Base-by-base conservation (phyloP, 2,329 filamentous ascomycete genomes). In the Sphaerulina populicola region DNA sequence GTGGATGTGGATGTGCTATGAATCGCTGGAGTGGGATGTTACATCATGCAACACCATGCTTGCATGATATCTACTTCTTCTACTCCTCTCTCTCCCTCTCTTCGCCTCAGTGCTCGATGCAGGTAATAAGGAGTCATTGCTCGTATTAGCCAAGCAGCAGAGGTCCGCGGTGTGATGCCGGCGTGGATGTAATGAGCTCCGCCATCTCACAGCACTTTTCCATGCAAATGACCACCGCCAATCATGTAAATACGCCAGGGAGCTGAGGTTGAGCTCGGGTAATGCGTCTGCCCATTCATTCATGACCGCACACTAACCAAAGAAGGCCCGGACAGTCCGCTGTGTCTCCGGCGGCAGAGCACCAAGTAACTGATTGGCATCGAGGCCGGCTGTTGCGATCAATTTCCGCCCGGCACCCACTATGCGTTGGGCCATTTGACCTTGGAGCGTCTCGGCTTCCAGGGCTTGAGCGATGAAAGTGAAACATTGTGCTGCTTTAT, bases 361-460 rank as follows among this genome's bases (percentile, higher is more conserved):
- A 54, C 82, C 79, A 49, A 95, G 75, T 45, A 94, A 74, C 59
- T 86, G 83, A 54, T 82, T 81, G 2, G 86, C 82, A 63, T 95
- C 86, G 42, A 93, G 74, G 47, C 81, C 82, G 4, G 88, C 83
- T 29, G 79, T 78, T 54, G 82, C 77, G 37, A 95, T 78, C 45
- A 98, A 77, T 47, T 80, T 73, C 72, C 94, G 94, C 33, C 86
- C 86, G 2, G 88, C 83, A 40, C 75, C 75, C 30, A 88, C 86
- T 51, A 95, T 85, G 55, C 85, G 82, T 55, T 76, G 79, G 23
- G 87, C 88, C 15, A 86, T 89, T 65, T 89, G 82, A 15, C 90
- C 90, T 65, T 90, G 86, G 37, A 98, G 75, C 14, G 90, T 91
- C 66, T 95, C 88, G 5, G 88, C 85, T 66, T 96, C 91, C 11